Base-by-base conservation (phyloP, 2,329 filamentous ascomycete genomes). In the Alternaria longipes region DNA sequence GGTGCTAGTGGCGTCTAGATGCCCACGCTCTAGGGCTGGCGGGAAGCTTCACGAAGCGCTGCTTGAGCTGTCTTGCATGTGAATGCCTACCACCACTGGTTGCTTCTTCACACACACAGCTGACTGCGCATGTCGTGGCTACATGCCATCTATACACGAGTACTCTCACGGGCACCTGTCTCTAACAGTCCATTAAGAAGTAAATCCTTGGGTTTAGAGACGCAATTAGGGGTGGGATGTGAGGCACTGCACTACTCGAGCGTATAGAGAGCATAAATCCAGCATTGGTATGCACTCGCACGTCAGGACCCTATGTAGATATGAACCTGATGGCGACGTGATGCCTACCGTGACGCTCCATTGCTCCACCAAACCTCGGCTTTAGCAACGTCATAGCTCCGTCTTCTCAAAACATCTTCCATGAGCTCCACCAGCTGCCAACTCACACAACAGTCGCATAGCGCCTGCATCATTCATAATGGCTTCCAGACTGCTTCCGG, bases 331-430 rank as follows among this genome's bases (percentile, higher is more conserved):
- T 28, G 44, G 18, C 22, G 20, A 38, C 18, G 22, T 50, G 26
- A 36, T 34, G 32, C 11, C 28, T 14, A 22, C 11, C 20, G 26
- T 16, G 30, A 20, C 52, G 40, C 46, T 52, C 46, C 47, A 16
- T 44, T 60, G 42, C 59, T 67, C 64, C 60, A 67, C 62, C 51
- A 59, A 64, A 61, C 70, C 69, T 69, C 70, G 71, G 70, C 65
- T 66, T 54, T 12, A 22, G 20, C 51, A 42, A 74, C 71, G 71
- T 74, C 73, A 75, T 73, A 73, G 70, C 71, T 73, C 58, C 59
- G 54, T 57, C 42, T 57, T 47, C 40, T 47, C 54, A 42, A 47
- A 57, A 50, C 47, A 47, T 38, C 28, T 57, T 41, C 34, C 36
- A 34, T 49, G 63, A 60, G 50, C 62, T 40, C 46, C 47, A 36